Conservation (phyloP, 2,329 filamentous ascomycete genomes). For the Penicillium sp. region DNA sequence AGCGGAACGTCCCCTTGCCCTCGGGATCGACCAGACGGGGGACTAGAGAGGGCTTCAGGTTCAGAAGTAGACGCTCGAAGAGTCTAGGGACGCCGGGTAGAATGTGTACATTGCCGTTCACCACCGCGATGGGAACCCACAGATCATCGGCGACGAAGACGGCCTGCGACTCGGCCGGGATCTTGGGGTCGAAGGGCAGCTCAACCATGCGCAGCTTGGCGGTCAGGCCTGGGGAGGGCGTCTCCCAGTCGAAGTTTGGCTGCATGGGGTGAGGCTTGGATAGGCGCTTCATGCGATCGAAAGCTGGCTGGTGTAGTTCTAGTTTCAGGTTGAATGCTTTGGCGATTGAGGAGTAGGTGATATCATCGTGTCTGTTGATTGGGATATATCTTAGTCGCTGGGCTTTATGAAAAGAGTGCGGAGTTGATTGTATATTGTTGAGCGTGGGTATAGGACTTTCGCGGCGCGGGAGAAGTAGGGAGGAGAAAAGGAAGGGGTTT, state of each 20-base stretch:
- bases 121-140: conserved; percentile 86
- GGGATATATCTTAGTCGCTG: neutral
- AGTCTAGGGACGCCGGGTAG: conserved; percentile 84
- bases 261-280: conserved; percentile 71
- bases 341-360: conserved; percentile 91
- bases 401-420: neutral
- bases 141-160: conserved; percentile 76
- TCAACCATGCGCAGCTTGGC: conserved; percentile 91
- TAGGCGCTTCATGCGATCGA: conserved; percentile 77
- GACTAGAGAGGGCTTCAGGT: conserved; percentile 68
- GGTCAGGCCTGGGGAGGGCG: conserved; percentile 70
- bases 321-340: conserved; percentile 80
- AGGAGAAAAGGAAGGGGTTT: neutral
- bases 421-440: neutral
- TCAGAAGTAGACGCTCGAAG: conserved; percentile 76
- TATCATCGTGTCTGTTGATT: conserved; percentile 84
- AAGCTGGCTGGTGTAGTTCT: conserved; percentile 72
- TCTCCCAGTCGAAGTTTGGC: conserved; percentile 79
- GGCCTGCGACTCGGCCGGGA: conserved; percentile 67
- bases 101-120: conserved; percentile 92
- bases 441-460: neutral
- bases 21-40: conserved; percentile 75
- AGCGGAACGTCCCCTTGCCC: conserved; percentile 73
- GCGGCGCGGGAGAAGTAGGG: neutral
- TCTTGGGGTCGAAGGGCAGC: conserved; percentile 70